Evolutionary conservation across 805 yeast genomes (phyloP), one percentile per base, ranked within the genome.

Genomic region (Wickerhamiella kurtzmanii): DNA sequence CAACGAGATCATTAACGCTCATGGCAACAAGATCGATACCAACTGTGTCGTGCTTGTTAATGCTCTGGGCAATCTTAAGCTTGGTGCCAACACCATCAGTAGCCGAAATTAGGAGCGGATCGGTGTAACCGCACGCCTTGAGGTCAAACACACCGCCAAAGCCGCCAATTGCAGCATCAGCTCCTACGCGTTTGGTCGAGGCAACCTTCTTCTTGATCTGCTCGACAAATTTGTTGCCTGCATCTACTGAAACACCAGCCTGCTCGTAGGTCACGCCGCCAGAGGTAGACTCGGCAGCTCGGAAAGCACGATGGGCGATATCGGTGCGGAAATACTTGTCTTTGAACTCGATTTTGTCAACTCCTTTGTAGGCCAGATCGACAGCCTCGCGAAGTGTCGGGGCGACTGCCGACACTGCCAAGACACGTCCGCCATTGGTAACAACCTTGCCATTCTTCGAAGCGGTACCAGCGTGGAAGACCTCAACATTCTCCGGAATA

Each of bases 61-160:
- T 73, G 54, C 77, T 77, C 69, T 92, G 97, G 1, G 97, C 98
- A 62, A 94, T 79, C 72, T 87, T 79, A 55, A 92, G 76, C 68
- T 92, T 92, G 50, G 98, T 89, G 55, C 99, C 99, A 49, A 92
- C 97, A 67, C 99, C 99, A 67, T 92, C 99, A 42, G 99, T 92
- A 50, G 98, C 97, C 50, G 92, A 96, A 38, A 92, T 97, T 49
- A 92, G 70, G 48, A 92, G 66, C 18, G 86, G 76, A 55, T 79
- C 77, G 42, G 66, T 63, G 67, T 80, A 92, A 4, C 97, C 97
- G 41, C 95, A 94, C 44, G 79, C 78, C 56, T 78, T 75, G 59
- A 92, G 73, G 64, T 94, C 98, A 56, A 92, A 94, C 40, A 89
- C 69, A 55, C 99, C 99, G 55, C 99, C 99, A 61, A 92, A 92